Conservation (phyloP, 1,284 basidiomycete genomes). For the Phellinidium pouzarii region DNA sequence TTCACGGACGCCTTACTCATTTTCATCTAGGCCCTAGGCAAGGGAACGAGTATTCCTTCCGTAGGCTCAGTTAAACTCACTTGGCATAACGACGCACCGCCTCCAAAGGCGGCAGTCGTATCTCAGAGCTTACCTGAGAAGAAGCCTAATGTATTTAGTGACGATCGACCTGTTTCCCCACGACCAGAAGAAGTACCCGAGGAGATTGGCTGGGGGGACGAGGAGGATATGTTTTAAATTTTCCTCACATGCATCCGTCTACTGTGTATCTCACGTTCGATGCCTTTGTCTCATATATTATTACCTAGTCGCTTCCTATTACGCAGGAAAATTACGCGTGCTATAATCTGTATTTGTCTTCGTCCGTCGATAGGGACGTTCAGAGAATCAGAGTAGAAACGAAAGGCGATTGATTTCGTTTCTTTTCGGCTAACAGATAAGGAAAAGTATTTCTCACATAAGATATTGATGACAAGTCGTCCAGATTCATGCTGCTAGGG, state of each 20-base stretch:
- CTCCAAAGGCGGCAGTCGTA: slow-evolving; percentile 21
- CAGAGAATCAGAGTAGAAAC: too few species aligned
- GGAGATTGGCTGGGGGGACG: slow-evolving; percentile 34
- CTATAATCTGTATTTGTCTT: too few species aligned
- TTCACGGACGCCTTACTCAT: slow-evolving; percentile 14
- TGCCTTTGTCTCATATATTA: slow-evolving; percentile 9
- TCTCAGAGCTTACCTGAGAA: slow-evolving; percentile 19
- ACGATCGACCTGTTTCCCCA: slow-evolving; percentile 21
- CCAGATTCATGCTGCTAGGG: too few species aligned
- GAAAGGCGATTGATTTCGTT: too few species aligned
- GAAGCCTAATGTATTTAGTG: slow-evolving; percentile 12
- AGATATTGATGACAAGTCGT: too few species aligned
- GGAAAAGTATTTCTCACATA: too few species aligned
- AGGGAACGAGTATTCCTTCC: slow-evolving; percentile 55
- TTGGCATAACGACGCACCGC: slow-evolving; percentile 47
- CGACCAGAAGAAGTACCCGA: slow-evolving; percentile 33
- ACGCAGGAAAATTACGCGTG: neutral
- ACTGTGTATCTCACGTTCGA: slow-evolving; percentile 13
- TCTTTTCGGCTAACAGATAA: too few species aligned
- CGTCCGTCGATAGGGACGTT: too few species aligned
- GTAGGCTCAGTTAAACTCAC: slow-evolving; percentile 58
- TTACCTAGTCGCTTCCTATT: neutral
- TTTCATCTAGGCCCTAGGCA: slow-evolving; percentile 50
- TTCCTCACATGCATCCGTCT: neutral
- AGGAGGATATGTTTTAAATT: slow-evolving; percentile 24